These are phyloP conservation scores for Dactylellina drechsleri DNA, from an alignment of 2,329 filamentous ascomycete species.

Conservation along the genomic window DNA sequence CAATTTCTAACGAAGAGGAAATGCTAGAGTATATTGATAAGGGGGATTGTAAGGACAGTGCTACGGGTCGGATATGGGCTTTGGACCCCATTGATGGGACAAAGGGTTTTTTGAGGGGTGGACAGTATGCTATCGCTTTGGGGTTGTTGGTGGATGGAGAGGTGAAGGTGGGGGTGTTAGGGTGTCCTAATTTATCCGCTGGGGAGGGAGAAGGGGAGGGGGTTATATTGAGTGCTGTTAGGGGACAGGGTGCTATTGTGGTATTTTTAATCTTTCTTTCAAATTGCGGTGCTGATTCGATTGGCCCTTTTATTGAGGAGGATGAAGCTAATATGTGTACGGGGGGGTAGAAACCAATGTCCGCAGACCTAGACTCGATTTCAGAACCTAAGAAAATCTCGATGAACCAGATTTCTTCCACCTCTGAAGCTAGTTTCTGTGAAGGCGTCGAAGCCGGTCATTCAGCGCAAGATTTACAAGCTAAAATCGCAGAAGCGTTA, in stretches of 20 bases:
- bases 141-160: slow-evolving; percentile 91
- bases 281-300: neutral
- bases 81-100: slow-evolving; percentile 98
- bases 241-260: slow-evolving; percentile 79
- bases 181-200: slow-evolving; percentile 86
- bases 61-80: slow-evolving; percentile 86
- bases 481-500: slow-evolving; percentile 81
- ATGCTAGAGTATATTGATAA: slow-evolving; percentile 75
- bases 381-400: slow-evolving; percentile 70
- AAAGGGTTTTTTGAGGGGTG: slow-evolving; percentile 94
- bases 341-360: slow-evolving; percentile 69
- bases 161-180: slow-evolving; percentile 92
- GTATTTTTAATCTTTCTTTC: slow-evolving; percentile 30
- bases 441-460: slow-evolving; percentile 95
- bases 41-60: slow-evolving; percentile 76
- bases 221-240: slow-evolving; percentile 86
- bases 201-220: slow-evolving; percentile 79
- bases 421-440: slow-evolving; percentile 88
- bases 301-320: neutral
- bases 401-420: slow-evolving; percentile 80
- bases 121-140: slow-evolving; percentile 95
- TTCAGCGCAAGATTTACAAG: slow-evolving; percentile 88
- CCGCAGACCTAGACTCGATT: slow-evolving; percentile 66
- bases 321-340: neutral
- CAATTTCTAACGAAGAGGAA: slow-evolving; percentile 72